A percentile compares a stretch with the other conserved stretches of the same genome.
phyloP scores from a whole-genome alignment of 179 eudicot genomes.

The Beta macrorhiza region DNA sequence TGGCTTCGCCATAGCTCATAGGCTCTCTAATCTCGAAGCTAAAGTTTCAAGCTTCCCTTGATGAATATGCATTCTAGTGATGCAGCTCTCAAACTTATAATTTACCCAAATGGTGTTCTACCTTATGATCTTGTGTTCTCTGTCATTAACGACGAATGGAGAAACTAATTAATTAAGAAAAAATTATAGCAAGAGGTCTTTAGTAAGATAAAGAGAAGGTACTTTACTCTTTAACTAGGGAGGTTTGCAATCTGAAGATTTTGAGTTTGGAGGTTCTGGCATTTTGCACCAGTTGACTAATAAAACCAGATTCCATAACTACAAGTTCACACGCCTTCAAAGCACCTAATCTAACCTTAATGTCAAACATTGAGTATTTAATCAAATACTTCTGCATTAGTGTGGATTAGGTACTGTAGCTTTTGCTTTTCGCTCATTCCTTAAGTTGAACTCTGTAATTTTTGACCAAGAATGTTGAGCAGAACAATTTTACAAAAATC shows the following conservation, averaged over 20 bases:
- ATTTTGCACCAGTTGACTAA: slow-evolving; percentile 15
- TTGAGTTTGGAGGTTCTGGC: not conserved
- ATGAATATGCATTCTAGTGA: too few species aligned
- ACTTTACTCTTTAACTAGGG: slow-evolving; percentile 18
- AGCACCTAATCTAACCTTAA: slow-evolving; percentile 2
- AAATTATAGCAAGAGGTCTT: not conserved
- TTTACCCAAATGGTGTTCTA: too few species aligned
- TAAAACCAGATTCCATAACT: slow-evolving; percentile 22
- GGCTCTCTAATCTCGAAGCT: too few species aligned
- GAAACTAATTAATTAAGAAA: not conserved
- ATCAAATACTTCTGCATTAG: not conserved
- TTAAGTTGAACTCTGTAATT: not conserved
- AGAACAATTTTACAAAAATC: not conserved
- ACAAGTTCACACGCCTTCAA: slow-evolving; percentile 13
- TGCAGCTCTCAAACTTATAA: too few species aligned
- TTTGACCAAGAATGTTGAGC: not conserved
- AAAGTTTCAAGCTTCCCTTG: too few species aligned
- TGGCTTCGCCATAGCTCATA: too few species aligned
- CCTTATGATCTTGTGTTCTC: too few species aligned
- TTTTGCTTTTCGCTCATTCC: not conserved
- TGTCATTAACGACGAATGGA: too few species aligned
- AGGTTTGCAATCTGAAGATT: slow-evolving; percentile 13
- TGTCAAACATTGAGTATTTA: slow-evolving; percentile 15
- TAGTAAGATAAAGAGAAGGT: slow-evolving; percentile 9
- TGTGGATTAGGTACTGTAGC: not conserved